Evolutionary conservation across 106 monocot species (phyloP), one percentile per base, ranked within the genome.

Genomic region (Allium sativum): DNA sequence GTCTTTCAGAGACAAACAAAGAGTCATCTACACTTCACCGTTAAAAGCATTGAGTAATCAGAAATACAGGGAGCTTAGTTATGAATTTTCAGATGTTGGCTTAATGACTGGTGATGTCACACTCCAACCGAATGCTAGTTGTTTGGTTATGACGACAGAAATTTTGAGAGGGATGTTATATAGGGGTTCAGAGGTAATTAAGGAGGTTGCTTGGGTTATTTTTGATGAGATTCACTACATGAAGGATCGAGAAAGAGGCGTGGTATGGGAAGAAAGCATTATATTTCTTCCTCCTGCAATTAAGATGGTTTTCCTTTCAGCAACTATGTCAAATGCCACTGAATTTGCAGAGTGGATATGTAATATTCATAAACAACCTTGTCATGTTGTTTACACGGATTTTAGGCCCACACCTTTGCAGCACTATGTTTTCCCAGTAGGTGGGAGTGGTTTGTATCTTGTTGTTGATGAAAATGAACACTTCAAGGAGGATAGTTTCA

Each of bases 311-410:
- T 98, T 98, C 48, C 75, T 98, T 42, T 98, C 98, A 12, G 98
- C 98, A 0, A 98, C 98, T 46, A 98, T 98, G 92, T 98, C 98
- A 7, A 98, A 98, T 73, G 92, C 98, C 9, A 92, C 98, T 3
- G 85, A 98, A 70, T 98, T 98, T 70, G 98, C 92, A 6, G 98
- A 98, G 74, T 98, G 98, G 98, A 92, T 98, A 46, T 98, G 98
- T 71, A 72, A 85, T 44, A 73, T 98, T 70, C 98, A 88, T 63
- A 92, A 85, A 70, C 92, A 98, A 62, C 98, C 98, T 14, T 98
- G 98, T 52, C 98, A 98, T 76, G 98, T 98, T 9, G 98, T 98
- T 22, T 98, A 98, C 61, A 98, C 98, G 8, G 98, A 98, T 68
- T 98, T 80, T 70, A 85, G 98, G 70, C 98, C 98, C 6, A 98